Base-by-base conservation (phyloP, 2,329 filamentous ascomycete species). In the Penicillium sp. region DNA sequence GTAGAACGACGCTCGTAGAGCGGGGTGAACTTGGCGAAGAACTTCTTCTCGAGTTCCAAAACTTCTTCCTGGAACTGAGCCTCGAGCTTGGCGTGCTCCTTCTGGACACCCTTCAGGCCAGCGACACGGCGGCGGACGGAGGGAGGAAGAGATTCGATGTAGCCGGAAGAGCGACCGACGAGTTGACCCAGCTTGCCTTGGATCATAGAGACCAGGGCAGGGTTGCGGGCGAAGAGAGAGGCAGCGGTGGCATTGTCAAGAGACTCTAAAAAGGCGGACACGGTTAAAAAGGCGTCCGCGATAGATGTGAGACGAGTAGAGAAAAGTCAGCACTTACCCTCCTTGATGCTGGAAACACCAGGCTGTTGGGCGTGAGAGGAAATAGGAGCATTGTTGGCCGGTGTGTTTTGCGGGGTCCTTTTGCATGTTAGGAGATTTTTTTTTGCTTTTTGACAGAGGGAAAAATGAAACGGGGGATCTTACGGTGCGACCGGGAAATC, bases 31-130 rank as follows among this genome's bases (percentile, higher is more conserved):
- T 97, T 97, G 79, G 90, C 91, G 69, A 97, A 97, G 79, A 96
- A 99, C 81, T 97, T 97, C 86, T 99, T 99, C 84, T 99, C 94
- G 27, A 99, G 86, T 77, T 97, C 88, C 55, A 99, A 85, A 59
- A 99, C 92, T 80, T 97, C 95, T 77, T 97, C 92, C 77, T 99
- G 95, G 78, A 99, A 97, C 78, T 97, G 89, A 50, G 92, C 91
- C 83, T 99, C 95, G 67, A 99, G 88, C 81, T 97, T 97, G 58
- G 93, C 91, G 81, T 99, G 94, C 70, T 97, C 92, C 79, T 97
- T 97, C 80, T 99, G 94, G 67, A 99, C 92, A 66, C 93, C 95
- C 82, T 97, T 97, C 60, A 99, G 84, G 65, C 94, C 95, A 59
- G 92, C 88, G 63, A 99, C 93, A 72, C 94, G 92, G 74, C 90